phyloP scores from a whole-genome alignment of 1,139 yeast species.

The Kluyveromyces sp. region DNA sequence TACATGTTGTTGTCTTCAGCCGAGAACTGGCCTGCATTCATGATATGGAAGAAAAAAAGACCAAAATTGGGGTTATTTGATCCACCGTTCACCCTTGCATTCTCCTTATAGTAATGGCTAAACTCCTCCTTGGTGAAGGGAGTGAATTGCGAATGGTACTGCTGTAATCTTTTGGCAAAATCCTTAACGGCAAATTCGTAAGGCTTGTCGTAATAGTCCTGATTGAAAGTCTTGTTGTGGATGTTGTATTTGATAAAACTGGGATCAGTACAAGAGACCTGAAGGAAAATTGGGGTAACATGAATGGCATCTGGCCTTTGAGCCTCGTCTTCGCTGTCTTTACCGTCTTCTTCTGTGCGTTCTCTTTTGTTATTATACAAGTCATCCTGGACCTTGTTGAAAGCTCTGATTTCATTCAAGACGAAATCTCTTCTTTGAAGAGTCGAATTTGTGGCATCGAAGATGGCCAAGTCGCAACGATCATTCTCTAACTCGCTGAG shows the following conservation, averaged over 20 bases:
- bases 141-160: slow-evolving; percentile 51
- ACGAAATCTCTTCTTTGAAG: slow-evolving; percentile 41
- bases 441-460: slow-evolving; percentile 70
- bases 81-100: slow-evolving; percentile 4
- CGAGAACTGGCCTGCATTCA: slow-evolving; percentile 19
- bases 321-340: slow-evolving; percentile 25
- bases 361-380: slow-evolving; percentile 56
- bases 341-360: slow-evolving; percentile 24
- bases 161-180: slow-evolving; percentile 50
- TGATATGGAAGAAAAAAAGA: slow-evolving; percentile 19
- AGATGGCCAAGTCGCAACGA: slow-evolving; percentile 50
- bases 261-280: slow-evolving; percentile 40
- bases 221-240: slow-evolving; percentile 52
- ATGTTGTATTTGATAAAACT: slow-evolving; percentile 48
- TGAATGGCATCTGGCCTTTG: slow-evolving; percentile 18
- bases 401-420: slow-evolving; percentile 22
- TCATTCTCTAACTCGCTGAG: slow-evolving; percentile 41
- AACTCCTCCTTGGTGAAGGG: slow-evolving; percentile 48
- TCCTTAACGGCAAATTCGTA: slow-evolving; percentile 50
- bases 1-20: slow-evolving; percentile 9
- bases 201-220: slow-evolving; percentile 46
- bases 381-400: slow-evolving; percentile 59
- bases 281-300: slow-evolving; percentile 37
- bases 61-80: slow-evolving; percentile 10
- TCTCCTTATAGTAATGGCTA: slow-evolving; percentile 11